Percentiles rank a stretch among this genome's conserved stretches.
Evolutionary conservation across 1,284 basidiomycete species (phyloP).

Genomic region (Cystobasidiaceae sp.): DNA sequence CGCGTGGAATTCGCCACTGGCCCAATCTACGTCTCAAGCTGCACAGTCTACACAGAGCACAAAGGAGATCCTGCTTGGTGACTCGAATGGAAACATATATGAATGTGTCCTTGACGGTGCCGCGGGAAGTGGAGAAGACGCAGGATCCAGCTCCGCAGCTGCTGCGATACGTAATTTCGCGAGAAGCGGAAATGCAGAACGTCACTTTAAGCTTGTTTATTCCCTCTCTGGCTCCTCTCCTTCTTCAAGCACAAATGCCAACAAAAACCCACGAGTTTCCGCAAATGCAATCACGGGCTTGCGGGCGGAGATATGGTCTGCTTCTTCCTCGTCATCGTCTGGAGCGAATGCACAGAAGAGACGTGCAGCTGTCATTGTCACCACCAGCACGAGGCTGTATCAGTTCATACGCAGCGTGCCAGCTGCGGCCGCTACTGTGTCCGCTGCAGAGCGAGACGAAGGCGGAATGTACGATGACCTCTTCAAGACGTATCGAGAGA

Average conservation of each 20-base stretch:
- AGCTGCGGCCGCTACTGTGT: slow-evolving; percentile 38
- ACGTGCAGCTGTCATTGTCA: slow-evolving; percentile 63
- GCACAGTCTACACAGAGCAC: slow-evolving; percentile 63
- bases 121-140: slow-evolving; percentile 78
- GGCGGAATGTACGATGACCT: slow-evolving; percentile 65
- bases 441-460: slow-evolving; percentile 57
- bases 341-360: slow-evolving; percentile 5
- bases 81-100: slow-evolving; percentile 72
- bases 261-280: slow-evolving; percentile 49
- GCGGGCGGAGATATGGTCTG: slow-evolving; percentile 65
- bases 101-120: slow-evolving; percentile 78
- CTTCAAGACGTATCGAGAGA: slow-evolving; percentile 67
- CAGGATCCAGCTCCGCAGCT: slow-evolving; percentile 52
- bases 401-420: slow-evolving; percentile 68
- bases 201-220: slow-evolving; percentile 73
- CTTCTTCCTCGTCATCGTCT: too few relatives aligned
- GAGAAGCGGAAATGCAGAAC: slow-evolving; percentile 46
- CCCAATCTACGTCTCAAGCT: slow-evolving; percentile 38
- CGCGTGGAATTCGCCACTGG: slow-evolving; percentile 81
- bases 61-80: slow-evolving; percentile 82
- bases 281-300: slow-evolving; percentile 79
- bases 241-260: neutral
- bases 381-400: slow-evolving; percentile 83
- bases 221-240: slow-evolving; percentile 55
- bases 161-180: slow-evolving; percentile 42